Conservation (phyloP, 768 basidiomycete species). For the Tephrocybe rancida region DNA sequence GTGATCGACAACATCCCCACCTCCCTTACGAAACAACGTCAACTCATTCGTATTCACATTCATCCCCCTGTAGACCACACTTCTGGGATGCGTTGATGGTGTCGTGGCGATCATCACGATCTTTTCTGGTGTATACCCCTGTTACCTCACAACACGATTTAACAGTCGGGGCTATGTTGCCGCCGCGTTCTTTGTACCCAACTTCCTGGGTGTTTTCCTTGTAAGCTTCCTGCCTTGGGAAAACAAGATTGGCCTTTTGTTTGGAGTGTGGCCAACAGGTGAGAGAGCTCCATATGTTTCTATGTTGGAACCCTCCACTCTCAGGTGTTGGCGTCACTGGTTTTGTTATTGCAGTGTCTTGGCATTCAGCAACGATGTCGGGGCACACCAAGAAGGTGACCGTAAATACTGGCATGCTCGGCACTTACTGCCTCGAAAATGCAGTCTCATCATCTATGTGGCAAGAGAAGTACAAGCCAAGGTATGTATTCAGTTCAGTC, state of each 20-base stretch:
- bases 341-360: slow-evolving; percentile 62
- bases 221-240: slow-evolving; percentile 67
- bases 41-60: slow-evolving; percentile 75
- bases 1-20: slow-evolving; percentile 66
- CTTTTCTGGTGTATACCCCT: slow-evolving; percentile 61
- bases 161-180: slow-evolving; percentile 68
- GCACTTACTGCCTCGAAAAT: slow-evolving; percentile 68
- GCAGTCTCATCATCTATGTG: slow-evolving; percentile 80
- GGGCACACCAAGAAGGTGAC: slow-evolving; percentile 78
- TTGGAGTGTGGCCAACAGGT: slow-evolving; percentile 58
- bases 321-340: slow-evolving; percentile 32
- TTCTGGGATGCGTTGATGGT: slow-evolving; percentile 69
- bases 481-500: slow-evolving; percentile 33
- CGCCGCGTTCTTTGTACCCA: slow-evolving; percentile 63
- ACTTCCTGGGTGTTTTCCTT: slow-evolving; percentile 62
- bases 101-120: slow-evolving; percentile 70
- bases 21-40: slow-evolving; percentile 63
- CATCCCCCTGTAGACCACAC: slow-evolving; percentile 62
- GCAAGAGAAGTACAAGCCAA: slow-evolving; percentile 66
- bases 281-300: background rate
- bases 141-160: slow-evolving; percentile 54
- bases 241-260: slow-evolving; percentile 66
- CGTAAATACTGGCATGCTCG: slow-evolving; percentile 72
- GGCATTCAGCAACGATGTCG: slow-evolving; percentile 66
- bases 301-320: background rate